Base-by-base conservation (phyloP, 2,329 filamentous ascomycete genomes). In the Alternaria arborescens region DNA sequence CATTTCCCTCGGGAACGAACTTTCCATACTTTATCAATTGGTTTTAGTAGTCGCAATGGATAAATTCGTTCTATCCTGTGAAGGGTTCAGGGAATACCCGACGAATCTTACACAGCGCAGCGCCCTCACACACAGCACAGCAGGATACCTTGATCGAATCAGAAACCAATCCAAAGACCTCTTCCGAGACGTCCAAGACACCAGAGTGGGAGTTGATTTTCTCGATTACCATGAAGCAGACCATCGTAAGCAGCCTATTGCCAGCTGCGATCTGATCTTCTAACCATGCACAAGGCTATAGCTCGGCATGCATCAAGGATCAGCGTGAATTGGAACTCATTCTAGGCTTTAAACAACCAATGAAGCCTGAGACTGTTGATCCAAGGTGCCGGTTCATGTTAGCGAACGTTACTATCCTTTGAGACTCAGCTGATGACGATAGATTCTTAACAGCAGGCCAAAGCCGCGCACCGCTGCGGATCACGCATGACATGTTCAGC, bases 381-480 rank as follows among this genome's bases (percentile, higher is more conserved):
- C 67, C 67, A 12, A 47, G 28, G 32, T 65, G 61, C 32, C 59
- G 69, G 12, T 71, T 60, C 42, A 57, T 68, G 69, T 67, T 1
- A 42, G 56, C 57, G 43, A 2, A 18, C 20, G n/a, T 26, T 42
- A 11, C 28, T 36, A 8, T 26, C 20, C 41, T 36, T 14, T 38
- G 18, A 41, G 8, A 20, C 34, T 12, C 28, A 34, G 46, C 54
- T 62, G 32, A 64, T 34, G 11, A 4, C 18, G 10, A 4, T 22
- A 72, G 70, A 18, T 72, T 72, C 40, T 22, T 70, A 3, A 58
- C 63, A 48, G 60, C 64, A 8, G 64, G 42, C 10, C 61, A 67
- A 22, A 62, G 57, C 18, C 66, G 69, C n/a, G 69, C 59, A 0
- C 14, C 59, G 8, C 52, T 73, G 18, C 56, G 43, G 11, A 62